Base-by-base conservation (phyloP, 805 yeast genomes). In the Saccharomycopsis amapae region DNA sequence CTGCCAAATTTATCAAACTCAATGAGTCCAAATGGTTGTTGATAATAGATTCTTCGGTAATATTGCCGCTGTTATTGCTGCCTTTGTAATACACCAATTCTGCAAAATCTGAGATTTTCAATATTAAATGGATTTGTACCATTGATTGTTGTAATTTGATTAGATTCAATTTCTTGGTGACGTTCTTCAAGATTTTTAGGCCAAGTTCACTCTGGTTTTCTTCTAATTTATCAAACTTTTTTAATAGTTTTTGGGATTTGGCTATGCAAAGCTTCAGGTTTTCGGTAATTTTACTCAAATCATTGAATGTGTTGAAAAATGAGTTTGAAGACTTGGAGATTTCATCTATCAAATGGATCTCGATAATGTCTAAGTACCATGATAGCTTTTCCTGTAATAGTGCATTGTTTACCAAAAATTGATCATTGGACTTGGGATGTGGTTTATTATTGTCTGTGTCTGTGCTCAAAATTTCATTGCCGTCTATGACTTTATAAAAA, bases 281-380 rank as follows among this genome's bases (percentile, higher is more conserved):
- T 1, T 62, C 58, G 40, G 79, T 75, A 30, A 89, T 78, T 5
- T 67, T 69, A 55, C 79, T 79, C 46, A 93, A 73, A 52, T 87
- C 95, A 44, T 80, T 85, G 45, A 94, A 66, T 0, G 96, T 89
- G 42, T 78, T 78, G 63, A 88, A 88, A 58, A 93, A 90, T 5
- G 89, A 79, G 44, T 79, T 78, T 0, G 96, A 85, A 0, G 96
- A 83, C 52, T 76, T 75, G 3, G 95, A 82, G 26, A 93, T 87
- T 61, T 88, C 96, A 33, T 76, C 71, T 17, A 89, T 83, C 35
- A 90, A 65, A 50, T 83, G 81, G 31, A 85, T 69, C 62, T 90
- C 98, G 1, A 90, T 87, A 0, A 79, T 71, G 59, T 93, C 97
- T 45, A 93, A 68, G 57, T 88, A 87, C 63, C 79, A 79, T 3